Base-by-base conservation (phyloP, 2,329 filamentous ascomycete genomes). In the Alternaria arbusti region DNA sequence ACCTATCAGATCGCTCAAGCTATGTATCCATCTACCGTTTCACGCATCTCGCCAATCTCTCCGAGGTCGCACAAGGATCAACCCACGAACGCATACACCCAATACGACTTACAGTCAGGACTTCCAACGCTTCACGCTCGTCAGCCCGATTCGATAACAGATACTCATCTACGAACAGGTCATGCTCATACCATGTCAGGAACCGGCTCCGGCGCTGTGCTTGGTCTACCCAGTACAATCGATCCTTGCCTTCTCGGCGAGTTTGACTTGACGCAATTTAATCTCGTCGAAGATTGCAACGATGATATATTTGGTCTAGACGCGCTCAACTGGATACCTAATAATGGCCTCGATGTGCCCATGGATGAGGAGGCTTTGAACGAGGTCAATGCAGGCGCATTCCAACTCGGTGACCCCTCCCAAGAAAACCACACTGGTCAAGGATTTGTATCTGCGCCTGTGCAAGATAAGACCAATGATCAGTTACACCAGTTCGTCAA, bases 201-300 rank as follows among this genome's bases (percentile, higher is more conserved):
- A 17, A 40, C n/a, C n/a, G 45, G 30, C 47, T 59, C 45, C 54
- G 50, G 30, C n/a, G 65, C 55, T 54, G 44, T 59, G 22, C 46
- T 64, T 36, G 54, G 63, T 46, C 54, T 66, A 25, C 54, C 59
- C 43, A 51, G 43, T 50, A n/a, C 55, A 32, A 51, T 59, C 13
- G 51, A 59, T 17, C 52, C 44, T 11, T 49, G 49, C 12, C 54
- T 64, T 22, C 43, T 66, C 6, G 57, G 47, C 20, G n/a, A 59
- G 2, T 26, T 61, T 22, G 65, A 67, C 36, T 50, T 49, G 25
- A 13, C 43, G 22, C 51, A 52, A 2, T 54, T 62, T 8, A 20
- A 40, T 32, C 17, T 36, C 28, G 36, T 54, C 8, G 20, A 32
- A n/a, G 20, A n/a, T 5, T 50, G 22, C 15, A 12, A 46, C 12